These are phyloP conservation scores for Capsicum chinense DNA, from an alignment of 257 asterid genomes.

Conservation along the genomic window DNA sequence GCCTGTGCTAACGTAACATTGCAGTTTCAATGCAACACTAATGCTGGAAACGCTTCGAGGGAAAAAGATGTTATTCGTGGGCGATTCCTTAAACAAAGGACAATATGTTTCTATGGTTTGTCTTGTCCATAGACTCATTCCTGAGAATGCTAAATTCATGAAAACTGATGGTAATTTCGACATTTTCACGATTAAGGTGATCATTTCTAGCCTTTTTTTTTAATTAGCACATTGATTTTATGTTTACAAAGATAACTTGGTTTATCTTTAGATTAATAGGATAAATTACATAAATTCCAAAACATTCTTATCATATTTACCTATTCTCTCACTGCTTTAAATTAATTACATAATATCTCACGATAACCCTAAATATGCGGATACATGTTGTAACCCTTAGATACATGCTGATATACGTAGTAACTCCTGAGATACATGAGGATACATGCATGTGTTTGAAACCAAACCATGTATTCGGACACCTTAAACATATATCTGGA, in stretches of 20 bases:
- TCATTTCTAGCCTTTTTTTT: background rate
- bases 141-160: slow-evolving; percentile 62
- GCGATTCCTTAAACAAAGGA: slow-evolving; percentile 80
- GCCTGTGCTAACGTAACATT: background rate
- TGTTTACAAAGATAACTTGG: background rate
- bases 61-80: slow-evolving; percentile 76
- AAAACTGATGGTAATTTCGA: slow-evolving; percentile 43
- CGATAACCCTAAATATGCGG: too few relatives aligned
- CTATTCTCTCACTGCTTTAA: too few relatives aligned
- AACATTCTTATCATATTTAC: too few relatives aligned
- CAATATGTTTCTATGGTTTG: slow-evolving; percentile 76
- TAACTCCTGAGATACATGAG: too few relatives aligned
- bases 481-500: too few relatives aligned
- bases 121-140: slow-evolving; percentile 63
- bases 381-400: too few relatives aligned
- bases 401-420: too few relatives aligned
- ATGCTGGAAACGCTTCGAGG: slow-evolving; percentile 74
- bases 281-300: too few relatives aligned
- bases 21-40: slow-evolving; percentile 74
- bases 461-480: too few relatives aligned
- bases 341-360: too few relatives aligned
- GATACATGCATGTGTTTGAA: too few relatives aligned
- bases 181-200: slow-evolving; percentile 72
- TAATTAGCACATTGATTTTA: background rate
- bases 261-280: background rate